A percentile compares a stretch with the other conserved stretches of the same genome.
These are phyloP conservation scores for Rostrohypoxylon terebratum DNA, from an alignment of 495 filamentous ascomycete species.

Conservation along the genomic window DNA sequence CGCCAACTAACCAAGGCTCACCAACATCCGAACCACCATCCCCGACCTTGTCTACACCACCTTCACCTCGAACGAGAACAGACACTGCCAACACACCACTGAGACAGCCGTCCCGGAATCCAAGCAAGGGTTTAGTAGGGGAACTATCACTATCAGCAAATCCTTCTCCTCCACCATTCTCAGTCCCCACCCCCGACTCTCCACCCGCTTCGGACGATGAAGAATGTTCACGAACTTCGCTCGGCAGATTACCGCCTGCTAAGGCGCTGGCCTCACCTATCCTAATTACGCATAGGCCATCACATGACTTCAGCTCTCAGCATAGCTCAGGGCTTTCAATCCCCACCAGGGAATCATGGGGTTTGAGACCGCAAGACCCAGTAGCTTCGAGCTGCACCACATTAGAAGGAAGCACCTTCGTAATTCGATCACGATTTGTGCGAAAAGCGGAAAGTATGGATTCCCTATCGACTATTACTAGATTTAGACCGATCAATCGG, in stretches of 20 bases:
- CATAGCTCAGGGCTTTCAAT: background rate
- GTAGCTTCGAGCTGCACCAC: background rate
- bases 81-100: constrained; percentile 4
- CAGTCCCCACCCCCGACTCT: constrained; percentile 29
- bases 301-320: constrained; percentile 13
- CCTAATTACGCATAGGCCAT: constrained; percentile 20
- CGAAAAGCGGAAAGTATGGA: constrained; percentile 41
- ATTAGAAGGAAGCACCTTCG: constrained; percentile 8
- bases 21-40: background rate
- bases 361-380: constrained; percentile 35
- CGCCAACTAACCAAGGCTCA: constrained; percentile 2
- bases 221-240: background rate
- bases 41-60: constrained; percentile 36
- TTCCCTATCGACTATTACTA: constrained; percentile 32
- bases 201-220: constrained; percentile 33
- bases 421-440: constrained; percentile 21
- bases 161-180: background rate
- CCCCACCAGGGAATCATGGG: constrained; percentile 43
- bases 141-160: background rate
- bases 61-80: constrained; percentile 28
- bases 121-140: background rate
- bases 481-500: constrained; percentile 9
- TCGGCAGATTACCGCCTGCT: background rate
- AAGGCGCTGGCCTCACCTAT: constrained; percentile 30
- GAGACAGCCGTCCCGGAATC: constrained; percentile 10